Evolutionary conservation across 2,329 filamentous ascomycete genomes (phyloP).

Genomic region (Chaetomium sp.): DNA sequence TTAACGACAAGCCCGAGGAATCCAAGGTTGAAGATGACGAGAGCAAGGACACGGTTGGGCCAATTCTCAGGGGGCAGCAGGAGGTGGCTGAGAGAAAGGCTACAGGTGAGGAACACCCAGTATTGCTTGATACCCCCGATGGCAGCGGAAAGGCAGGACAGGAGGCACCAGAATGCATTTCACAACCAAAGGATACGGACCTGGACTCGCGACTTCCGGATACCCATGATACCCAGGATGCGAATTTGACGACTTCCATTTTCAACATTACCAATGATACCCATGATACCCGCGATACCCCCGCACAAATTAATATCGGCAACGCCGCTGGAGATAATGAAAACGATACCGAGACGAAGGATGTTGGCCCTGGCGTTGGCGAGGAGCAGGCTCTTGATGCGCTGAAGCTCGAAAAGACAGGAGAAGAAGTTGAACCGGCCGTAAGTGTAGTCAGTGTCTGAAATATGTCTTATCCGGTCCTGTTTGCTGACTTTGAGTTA

Average conservation of each 20-base stretch:
- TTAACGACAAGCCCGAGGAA: conserved; percentile 9
- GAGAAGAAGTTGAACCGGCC: not conserved
- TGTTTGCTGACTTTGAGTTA: too few relatives aligned
- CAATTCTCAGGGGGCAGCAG: conserved; percentile 17
- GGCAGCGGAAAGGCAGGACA: conserved; percentile 20
- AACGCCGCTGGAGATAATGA: conserved; percentile 14
- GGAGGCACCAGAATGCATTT: conserved; percentile 24
- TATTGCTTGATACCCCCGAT: conserved; percentile 26
- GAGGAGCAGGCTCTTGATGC: conserved; percentile 3
- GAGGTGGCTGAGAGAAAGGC: conserved; percentile 20
- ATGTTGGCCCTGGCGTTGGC: conserved; percentile 4
- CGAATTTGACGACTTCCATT: conserved; percentile 13
- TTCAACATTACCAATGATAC: not conserved
- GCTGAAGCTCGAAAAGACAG: not conserved
- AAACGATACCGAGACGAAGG: conserved; percentile 7
- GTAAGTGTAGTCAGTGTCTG: not conserved
- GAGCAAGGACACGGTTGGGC: conserved; percentile 30
- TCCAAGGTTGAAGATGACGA: conserved; percentile 15
- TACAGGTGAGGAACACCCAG: conserved; percentile 28
- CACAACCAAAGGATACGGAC: conserved; percentile 22
- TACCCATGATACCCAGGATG: conserved; percentile 19
- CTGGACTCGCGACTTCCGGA: conserved; percentile 17
- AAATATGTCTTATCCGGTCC: too few relatives aligned
- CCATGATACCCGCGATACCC: conserved; percentile 18
- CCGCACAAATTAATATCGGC: conserved; percentile 14